Conservation (phyloP, 257 asterid species). For the Verbena officinalis region DNA sequence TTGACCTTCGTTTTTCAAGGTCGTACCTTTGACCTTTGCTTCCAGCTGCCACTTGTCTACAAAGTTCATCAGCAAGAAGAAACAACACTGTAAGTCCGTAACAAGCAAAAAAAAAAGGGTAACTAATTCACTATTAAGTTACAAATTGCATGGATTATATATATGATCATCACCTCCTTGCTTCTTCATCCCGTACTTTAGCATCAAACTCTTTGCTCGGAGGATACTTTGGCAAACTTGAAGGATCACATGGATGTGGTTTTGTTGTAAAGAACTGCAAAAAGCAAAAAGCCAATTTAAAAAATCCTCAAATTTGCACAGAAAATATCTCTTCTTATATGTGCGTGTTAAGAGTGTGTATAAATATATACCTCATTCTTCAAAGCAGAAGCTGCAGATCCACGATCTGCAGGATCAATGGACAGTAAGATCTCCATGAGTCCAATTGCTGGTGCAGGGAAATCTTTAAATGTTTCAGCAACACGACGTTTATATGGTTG, state of each 20-base stretch:
- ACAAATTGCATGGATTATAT: slow-evolving; percentile 9
- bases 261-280: slow-evolving; percentile 75
- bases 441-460: slow-evolving; percentile 75
- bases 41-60: slow-evolving; percentile 76
- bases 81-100: slow-evolving; percentile 5
- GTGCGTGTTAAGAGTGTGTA: too few relatives aligned
- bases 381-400: slow-evolving; percentile 87
- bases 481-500: slow-evolving; percentile 89
- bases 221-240: slow-evolving; percentile 90
- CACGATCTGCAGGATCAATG: slow-evolving; percentile 90
- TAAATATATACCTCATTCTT: slow-evolving; percentile 69
- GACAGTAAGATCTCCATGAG: slow-evolving; percentile 81
- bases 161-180: slow-evolving; percentile 65
- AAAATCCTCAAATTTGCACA: slow-evolving; percentile 11
- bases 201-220: slow-evolving; percentile 98
- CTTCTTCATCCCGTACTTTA: slow-evolving; percentile 92
- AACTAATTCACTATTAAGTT: slow-evolving; percentile 19
- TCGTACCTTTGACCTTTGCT: slow-evolving; percentile 59
- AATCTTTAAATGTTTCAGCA: slow-evolving; percentile 82
- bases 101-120: not conserved
- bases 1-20: slow-evolving; percentile 55
- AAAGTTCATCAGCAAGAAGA: slow-evolving; percentile 29
- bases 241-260: slow-evolving; percentile 94
- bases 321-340: not conserved
- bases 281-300: slow-evolving; percentile 20